Evolutionary conservation across 495 filamentous ascomycete species (phyloP).

Genomic region (Hypoxylon lenormandii): DNA sequence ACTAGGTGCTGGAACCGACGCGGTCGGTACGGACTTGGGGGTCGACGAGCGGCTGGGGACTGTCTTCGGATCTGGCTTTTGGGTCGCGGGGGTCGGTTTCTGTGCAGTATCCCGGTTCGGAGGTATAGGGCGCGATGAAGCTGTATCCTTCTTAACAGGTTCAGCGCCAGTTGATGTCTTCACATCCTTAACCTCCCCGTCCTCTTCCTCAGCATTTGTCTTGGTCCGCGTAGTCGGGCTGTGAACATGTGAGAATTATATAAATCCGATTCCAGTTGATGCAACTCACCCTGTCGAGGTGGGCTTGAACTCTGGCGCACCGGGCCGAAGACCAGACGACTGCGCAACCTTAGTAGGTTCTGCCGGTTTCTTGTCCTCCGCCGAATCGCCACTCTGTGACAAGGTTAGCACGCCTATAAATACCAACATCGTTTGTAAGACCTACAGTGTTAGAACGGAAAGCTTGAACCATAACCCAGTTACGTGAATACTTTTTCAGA

Average conservation of each 20-base stretch:
- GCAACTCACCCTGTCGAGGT: slow-evolving; percentile 48
- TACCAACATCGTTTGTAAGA: slow-evolving; percentile 50
- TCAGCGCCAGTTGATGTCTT: slow-evolving; percentile 51
- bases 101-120: slow-evolving; percentile 27
- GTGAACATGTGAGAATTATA: slow-evolving; percentile 48
- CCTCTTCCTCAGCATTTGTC: slow-evolving; percentile 72
- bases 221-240: slow-evolving; percentile 50
- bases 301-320: slow-evolving; percentile 63
- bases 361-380: slow-evolving; percentile 51
- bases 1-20: slow-evolving; percentile 25
- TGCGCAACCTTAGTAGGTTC: slow-evolving; percentile 41
- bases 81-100: slow-evolving; percentile 21
- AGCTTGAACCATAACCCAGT: slow-evolving; percentile 87
- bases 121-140: slow-evolving; percentile 14
- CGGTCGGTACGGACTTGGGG: slow-evolving; percentile 35
- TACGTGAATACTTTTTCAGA: slow-evolving; percentile 78
- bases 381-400: slow-evolving; percentile 53
- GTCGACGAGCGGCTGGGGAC: slow-evolving; percentile 47
- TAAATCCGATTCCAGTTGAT: slow-evolving; percentile 11
- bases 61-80: slow-evolving; percentile 42
- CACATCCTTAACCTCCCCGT: slow-evolving; percentile 81
- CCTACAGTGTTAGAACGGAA: slow-evolving; percentile 70
- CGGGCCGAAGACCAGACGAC: slow-evolving; percentile 52
- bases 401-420: slow-evolving; percentile 36
- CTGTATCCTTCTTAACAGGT: slow-evolving; percentile 23